A percentile compares a stretch with the other conserved stretches of the same genome.
Conservation (phyloP, 176 grass and related monocot species). For the Aegilops longissima region DNA sequence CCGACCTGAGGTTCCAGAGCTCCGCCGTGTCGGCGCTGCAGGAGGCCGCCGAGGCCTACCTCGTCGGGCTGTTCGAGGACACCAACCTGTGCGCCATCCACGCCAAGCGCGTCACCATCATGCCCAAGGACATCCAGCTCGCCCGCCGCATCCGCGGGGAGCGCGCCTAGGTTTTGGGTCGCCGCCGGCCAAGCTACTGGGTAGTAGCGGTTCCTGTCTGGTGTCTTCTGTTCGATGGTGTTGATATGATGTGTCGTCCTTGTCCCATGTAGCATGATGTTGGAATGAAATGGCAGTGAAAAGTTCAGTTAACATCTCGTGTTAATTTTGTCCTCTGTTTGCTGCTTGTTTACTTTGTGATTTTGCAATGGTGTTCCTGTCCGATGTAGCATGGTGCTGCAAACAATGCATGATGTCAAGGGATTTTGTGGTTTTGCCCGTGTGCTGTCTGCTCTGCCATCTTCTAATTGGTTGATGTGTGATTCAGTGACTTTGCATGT, state of each 20-base stretch:
- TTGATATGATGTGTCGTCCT: background rate
- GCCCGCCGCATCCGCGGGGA: constrained; percentile 45
- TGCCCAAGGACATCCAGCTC: constrained; percentile 81
- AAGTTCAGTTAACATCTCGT: too few relatives aligned
- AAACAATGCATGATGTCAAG: too few relatives aligned
- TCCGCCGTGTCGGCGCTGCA: constrained; percentile 56
- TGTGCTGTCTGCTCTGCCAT: too few relatives aligned
- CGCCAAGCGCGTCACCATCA: constrained; percentile 80
- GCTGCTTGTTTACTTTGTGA: too few relatives aligned
- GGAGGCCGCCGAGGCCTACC: constrained; percentile 70
- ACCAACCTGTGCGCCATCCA: constrained; percentile 85
- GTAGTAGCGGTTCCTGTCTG: background rate
- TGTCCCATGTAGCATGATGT: too few relatives aligned
- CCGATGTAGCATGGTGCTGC: too few relatives aligned
- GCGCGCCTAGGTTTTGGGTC: background rate
- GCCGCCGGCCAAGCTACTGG: background rate
- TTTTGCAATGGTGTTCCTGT: too few relatives aligned
- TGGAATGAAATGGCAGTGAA: too few relatives aligned
- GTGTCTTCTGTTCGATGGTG: background rate
- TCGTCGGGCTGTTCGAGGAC: constrained; percentile 71
- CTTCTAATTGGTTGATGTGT: too few relatives aligned
- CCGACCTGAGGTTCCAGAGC: constrained; percentile 66
- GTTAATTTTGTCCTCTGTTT: too few relatives aligned
- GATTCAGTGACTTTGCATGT: too few relatives aligned
- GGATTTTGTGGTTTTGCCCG: too few relatives aligned